These are phyloP conservation scores for Fusarium continuum DNA, from an alignment of 2,329 filamentous ascomycete species.

Conservation along the genomic window DNA sequence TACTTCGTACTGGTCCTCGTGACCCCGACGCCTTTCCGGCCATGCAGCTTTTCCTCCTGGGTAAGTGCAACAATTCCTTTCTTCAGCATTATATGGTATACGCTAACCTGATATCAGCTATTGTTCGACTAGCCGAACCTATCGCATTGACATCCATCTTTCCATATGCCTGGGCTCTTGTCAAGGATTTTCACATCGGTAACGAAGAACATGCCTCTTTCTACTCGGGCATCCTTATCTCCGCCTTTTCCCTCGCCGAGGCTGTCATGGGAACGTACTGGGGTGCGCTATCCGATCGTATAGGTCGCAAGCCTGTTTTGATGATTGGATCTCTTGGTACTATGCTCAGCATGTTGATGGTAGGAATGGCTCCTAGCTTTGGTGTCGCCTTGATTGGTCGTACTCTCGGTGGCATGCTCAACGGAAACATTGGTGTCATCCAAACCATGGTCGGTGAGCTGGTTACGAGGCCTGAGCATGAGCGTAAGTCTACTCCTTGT, in stretches of 20 bases:
- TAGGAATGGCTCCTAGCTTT: slow-evolving; percentile 84
- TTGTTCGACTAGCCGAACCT: slow-evolving; percentile 91
- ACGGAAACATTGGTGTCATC: slow-evolving; percentile 91
- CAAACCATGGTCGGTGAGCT: slow-evolving; percentile 94
- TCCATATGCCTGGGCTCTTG: slow-evolving; percentile 87
- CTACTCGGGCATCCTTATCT: slow-evolving; percentile 88
- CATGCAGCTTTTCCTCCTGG: slow-evolving; percentile 83
- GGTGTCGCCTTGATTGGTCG: slow-evolving; percentile 83
- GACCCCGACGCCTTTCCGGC: slow-evolving; percentile 81
- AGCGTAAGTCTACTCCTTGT: slow-evolving; percentile 70
- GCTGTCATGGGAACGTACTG: slow-evolving; percentile 87
- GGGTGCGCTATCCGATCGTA: slow-evolving; percentile 82
- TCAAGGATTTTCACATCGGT: slow-evolving; percentile 78
- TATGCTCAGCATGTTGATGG: slow-evolving; percentile 81
- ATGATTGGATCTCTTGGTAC: slow-evolving; percentile 84
- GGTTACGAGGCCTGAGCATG: slow-evolving; percentile 83
- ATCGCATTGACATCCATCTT: slow-evolving; percentile 94
- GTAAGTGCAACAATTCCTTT: slow-evolving; percentile 59
- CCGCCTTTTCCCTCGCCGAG: slow-evolving; percentile 84
- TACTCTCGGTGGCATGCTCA: slow-evolving; percentile 81
- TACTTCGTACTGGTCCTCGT: slow-evolving; percentile 61
- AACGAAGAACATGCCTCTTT: slow-evolving; percentile 80
- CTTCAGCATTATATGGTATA: slow-evolving; percentile 61
- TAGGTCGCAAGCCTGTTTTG: slow-evolving; percentile 87
- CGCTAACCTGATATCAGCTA: slow-evolving; percentile 63